Evolutionary conservation across 495 filamentous ascomycete genomes (phyloP).

Genomic region (Trichoderma gamsii): DNA sequence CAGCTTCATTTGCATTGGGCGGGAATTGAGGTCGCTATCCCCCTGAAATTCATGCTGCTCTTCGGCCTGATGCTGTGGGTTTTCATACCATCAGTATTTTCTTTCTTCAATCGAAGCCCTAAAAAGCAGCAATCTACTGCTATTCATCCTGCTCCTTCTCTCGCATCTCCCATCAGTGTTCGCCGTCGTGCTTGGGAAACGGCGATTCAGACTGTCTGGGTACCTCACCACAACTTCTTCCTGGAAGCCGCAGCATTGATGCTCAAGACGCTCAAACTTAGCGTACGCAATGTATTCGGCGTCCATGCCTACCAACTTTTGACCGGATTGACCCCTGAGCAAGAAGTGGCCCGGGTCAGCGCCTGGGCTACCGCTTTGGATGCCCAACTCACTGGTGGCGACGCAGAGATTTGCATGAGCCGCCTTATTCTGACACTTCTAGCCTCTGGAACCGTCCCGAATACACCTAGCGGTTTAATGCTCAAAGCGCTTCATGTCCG

Average conservation of each 20-base stretch:
- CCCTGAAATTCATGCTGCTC: conserved; percentile 55
- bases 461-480: conserved; percentile 81
- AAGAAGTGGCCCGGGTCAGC: conserved; percentile 81
- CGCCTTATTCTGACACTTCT: conserved; percentile 81
- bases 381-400: conserved; percentile 90
- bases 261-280: conserved; percentile 74
- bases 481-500: conserved; percentile 88
- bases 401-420: conserved; percentile 82
- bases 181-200: conserved; percentile 90
- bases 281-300: conserved; percentile 71
- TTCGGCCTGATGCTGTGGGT: conserved; percentile 63
- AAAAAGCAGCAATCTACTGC: conserved; percentile 33
- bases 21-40: conserved; percentile 43
- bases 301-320: conserved; percentile 66
- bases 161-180: conserved; percentile 78
- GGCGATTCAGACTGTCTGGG: conserved; percentile 87
- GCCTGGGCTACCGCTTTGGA: conserved; percentile 94
- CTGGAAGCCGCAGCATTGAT: conserved; percentile 76
- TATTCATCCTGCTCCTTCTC: conserved; percentile 54
- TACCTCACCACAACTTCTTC: conserved; percentile 80
- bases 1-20: conserved; percentile 38
- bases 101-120: conserved; percentile 35
- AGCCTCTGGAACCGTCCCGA: conserved; percentile 80
- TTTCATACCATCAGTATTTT: conserved; percentile 61
- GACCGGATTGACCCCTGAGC: conserved; percentile 74